Evolutionary conservation across 2,329 filamentous ascomycete species (phyloP).

Genomic region (Cercospora sp.): DNA sequence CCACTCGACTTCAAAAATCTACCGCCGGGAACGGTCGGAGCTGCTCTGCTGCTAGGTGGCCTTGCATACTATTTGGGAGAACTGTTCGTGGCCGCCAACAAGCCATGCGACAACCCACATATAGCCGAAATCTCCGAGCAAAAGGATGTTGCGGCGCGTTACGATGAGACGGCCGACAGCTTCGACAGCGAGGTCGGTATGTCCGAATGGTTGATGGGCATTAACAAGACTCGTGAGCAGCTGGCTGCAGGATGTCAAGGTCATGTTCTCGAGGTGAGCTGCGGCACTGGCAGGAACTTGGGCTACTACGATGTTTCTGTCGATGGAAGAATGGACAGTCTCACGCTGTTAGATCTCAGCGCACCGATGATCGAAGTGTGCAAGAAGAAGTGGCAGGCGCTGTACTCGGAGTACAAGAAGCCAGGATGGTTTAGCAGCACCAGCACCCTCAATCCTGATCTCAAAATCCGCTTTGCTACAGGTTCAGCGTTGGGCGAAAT

Average conservation of each 20-base stretch:
- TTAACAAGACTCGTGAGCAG: conserved; percentile 44
- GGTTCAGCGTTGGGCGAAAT: conserved; percentile 48
- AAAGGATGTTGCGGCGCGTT: conserved; percentile 47
- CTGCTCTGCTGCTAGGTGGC: conserved; percentile 30
- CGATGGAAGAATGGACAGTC: conserved; percentile 39
- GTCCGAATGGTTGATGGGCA: conserved; percentile 46
- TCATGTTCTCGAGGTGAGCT: conserved; percentile 52
- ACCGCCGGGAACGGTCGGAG: conserved; percentile 9
- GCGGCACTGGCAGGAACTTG: conserved; percentile 52
- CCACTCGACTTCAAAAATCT: conserved; percentile 11
- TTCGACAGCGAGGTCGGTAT: conserved; percentile 52
- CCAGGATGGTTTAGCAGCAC: conserved; percentile 12
- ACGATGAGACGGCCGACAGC: conserved; percentile 46
- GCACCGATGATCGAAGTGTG: conserved; percentile 51
- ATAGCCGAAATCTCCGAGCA: conserved; percentile 33
- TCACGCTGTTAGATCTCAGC: conserved; percentile 52
- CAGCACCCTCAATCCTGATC: conserved; percentile 23
- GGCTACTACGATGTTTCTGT: conserved; percentile 43
- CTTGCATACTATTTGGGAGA: conserved; percentile 45
- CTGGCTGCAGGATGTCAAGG: conserved; percentile 45
- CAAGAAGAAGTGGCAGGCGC: conserved; percentile 50
- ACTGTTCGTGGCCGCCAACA: conserved; percentile 39
- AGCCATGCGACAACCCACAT: conserved; percentile 29
- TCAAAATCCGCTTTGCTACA: conserved; percentile 43
- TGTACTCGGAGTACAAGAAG: conserved; percentile 30